Percentiles rank a stretch among this genome's conserved stretches.
phyloP scores from a whole-genome alignment of 2,329 filamentous ascomycete species.

The Fusarium verrucosum region DNA sequence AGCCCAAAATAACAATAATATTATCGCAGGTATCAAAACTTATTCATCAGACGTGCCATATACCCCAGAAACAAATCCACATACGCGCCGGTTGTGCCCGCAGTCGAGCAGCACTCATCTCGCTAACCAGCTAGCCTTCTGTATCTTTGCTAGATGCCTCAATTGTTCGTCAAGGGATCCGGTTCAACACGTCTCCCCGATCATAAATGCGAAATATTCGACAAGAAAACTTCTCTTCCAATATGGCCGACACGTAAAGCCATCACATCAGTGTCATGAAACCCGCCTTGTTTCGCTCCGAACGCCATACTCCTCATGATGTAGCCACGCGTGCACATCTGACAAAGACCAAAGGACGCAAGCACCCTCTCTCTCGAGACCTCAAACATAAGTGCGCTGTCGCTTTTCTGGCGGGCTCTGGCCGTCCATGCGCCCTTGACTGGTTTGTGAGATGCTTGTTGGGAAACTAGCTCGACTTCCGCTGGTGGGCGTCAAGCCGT shows the following conservation, averaged over 20 bases:
- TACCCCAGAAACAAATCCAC: slow-evolving; percentile 25
- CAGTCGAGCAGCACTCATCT: slow-evolving; percentile 14
- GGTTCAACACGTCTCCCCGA: slow-evolving; percentile 23
- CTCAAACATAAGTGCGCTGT: slow-evolving; percentile 52
- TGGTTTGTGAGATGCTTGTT: slow-evolving; percentile 37
- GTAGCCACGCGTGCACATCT: slow-evolving; percentile 26
- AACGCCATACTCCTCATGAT: slow-evolving; percentile 43
- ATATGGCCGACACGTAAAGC: slow-evolving; percentile 10
- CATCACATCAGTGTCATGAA: slow-evolving; percentile 7
- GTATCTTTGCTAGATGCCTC: slow-evolving; percentile 22
- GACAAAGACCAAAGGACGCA: slow-evolving; percentile 15
- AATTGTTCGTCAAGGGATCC: slow-evolving; percentile 26
- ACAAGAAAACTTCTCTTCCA: slow-evolving; percentile 18
- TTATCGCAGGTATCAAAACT: slow-evolving; percentile 45
- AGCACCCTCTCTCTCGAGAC: background rate
- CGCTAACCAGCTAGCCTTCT: slow-evolving; percentile 12
- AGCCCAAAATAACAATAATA: slow-evolving; percentile 32
- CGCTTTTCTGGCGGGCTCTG: slow-evolving; percentile 63
- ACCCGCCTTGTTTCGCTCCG: slow-evolving; percentile 23
- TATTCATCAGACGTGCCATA: slow-evolving; percentile 35
- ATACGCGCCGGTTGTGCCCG: slow-evolving; percentile 24
- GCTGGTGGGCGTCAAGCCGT: slow-evolving; percentile 48
- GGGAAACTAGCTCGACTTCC: slow-evolving; percentile 45
- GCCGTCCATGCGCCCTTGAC: slow-evolving; percentile 48
- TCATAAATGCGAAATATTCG: slow-evolving; percentile 29